Evolutionary conservation across 257 asterid species (phyloP).

Genomic region (Cruciata laevipes): DNA sequence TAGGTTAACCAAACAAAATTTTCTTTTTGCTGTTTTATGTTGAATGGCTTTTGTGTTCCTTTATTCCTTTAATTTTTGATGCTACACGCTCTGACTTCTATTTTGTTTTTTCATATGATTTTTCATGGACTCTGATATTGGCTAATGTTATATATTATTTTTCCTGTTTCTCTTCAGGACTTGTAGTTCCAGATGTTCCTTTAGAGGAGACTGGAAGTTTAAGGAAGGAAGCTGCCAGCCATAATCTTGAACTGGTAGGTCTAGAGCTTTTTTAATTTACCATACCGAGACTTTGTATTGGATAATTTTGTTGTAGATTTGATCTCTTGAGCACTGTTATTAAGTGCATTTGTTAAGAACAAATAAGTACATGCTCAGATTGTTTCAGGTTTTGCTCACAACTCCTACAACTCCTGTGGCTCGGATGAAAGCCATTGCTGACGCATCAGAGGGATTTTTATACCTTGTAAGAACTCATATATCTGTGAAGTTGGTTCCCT

Average conservation of each 20-base stretch:
- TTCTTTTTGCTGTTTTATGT: neutral
- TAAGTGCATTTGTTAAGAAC: neutral
- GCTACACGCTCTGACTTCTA: neutral
- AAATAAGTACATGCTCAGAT: neutral
- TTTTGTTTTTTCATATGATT: neutral
- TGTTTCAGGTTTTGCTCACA: constrained; percentile 63
- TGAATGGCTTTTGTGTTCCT: neutral
- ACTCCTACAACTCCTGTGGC: constrained; percentile 77
- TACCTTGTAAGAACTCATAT: constrained; percentile 60
- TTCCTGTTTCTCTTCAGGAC: constrained; percentile 41
- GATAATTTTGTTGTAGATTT: neutral
- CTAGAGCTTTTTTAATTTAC: constrained; percentile 1
- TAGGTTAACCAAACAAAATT: neutral
- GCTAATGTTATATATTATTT: neutral
- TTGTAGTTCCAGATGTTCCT: constrained; percentile 89
- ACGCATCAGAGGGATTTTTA: constrained; percentile 78
- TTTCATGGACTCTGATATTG: neutral
- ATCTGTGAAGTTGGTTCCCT: neutral
- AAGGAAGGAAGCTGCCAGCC: constrained; percentile 63
- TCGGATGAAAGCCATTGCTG: constrained; percentile 74
- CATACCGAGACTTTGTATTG: constrained; percentile 5
- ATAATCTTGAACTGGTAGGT: constrained; percentile 74
- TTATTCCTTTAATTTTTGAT: neutral
- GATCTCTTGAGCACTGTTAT: neutral
- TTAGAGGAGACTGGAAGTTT: constrained; percentile 78